Base-by-base conservation (phyloP, 31 red algal genomes). In the Pterothamnion heteromorphum region DNA sequence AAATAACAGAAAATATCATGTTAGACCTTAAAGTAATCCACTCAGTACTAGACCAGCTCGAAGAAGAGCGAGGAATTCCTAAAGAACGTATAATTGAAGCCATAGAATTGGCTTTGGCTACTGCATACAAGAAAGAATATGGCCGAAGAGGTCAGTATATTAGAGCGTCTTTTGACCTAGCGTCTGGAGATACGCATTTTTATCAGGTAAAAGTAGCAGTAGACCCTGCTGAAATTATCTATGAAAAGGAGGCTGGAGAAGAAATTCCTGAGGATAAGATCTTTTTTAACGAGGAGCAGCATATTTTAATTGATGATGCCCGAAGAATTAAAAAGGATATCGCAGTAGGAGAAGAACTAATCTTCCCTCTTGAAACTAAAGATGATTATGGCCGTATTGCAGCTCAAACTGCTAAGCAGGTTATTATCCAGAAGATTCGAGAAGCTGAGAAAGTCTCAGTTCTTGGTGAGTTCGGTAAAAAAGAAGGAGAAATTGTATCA, bases 381-480 rank as follows among this genome's bases (percentile, higher is more conserved):
- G 23, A 39, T 24, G 36, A 39, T 26, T 86, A 35, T 39, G 27
- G 31, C 35, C 81, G 81, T 3, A 37, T 86, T 39, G 81, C 81
- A 35, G 81, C 81, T 35, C 81, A 86, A 37, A 37, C 81, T 26
- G 81, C 81, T 26, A 86, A 86, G 35, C 81, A 86, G 35, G 81
- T 86, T 34, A 86, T 86, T 35, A 86, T 86, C 31, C 81, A 86
- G 35, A 34, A 39, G 23, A 86, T 86, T 86, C 81, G 81, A 37
- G 81, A 32, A 24, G 81, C 31, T 86, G 81, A 86, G 35, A 34
- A 39, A 37, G 36, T 35, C 27, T 37, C 22, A 24, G 31, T 86
- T 86, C 22, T 26, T 26, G 36, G 35, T 26, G 31, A 86, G 30
- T 86, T 86, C 35, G 36, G 36, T 24, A 35, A 37, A 37, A 28